Percentiles rank a stretch among this genome's conserved stretches.
Evolutionary conservation across 345 rosid species (phyloP).

Genomic region (Eucalyptus cloeziana): DNA sequence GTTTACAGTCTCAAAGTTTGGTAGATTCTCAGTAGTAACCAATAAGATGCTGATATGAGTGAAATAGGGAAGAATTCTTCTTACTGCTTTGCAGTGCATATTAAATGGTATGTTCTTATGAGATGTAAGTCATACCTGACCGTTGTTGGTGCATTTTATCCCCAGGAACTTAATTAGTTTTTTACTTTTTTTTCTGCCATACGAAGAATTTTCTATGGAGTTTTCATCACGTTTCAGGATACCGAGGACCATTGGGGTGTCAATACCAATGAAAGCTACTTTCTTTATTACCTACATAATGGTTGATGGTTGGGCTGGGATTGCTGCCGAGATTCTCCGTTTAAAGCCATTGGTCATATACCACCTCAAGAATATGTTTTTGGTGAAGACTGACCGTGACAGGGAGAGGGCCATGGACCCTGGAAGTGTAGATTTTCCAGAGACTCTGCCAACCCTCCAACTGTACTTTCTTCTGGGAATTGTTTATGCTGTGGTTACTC

Average conservation of each 20-base stretch:
- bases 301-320: constrained; percentile 99
- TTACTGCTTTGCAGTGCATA: background rate
- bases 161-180: background rate
- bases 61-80: background rate
- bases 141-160: background rate
- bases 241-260: constrained; percentile 92
- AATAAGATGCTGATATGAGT: background rate
- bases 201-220: background rate
- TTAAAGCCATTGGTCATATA: constrained; percentile 68
- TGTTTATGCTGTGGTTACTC: constrained; percentile 91
- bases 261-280: constrained; percentile 97
- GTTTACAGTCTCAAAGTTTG: background rate
- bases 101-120: background rate
- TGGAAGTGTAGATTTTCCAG: constrained; percentile 73
- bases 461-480: constrained; percentile 91
- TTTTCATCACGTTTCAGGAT: constrained; percentile 34
- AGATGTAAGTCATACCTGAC: background rate
- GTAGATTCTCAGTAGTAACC: background rate
- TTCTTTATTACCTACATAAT: constrained; percentile 90
- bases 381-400: constrained; percentile 84
- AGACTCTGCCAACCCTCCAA: constrained; percentile 85
- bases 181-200: background rate
- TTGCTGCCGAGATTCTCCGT: constrained; percentile 88
- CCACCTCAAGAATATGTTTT: constrained; percentile 87
- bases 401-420: constrained; percentile 84